Evolutionary conservation across 176 grass and related monocot species (phyloP).

Genomic region (Musa troglodytarum): DNA sequence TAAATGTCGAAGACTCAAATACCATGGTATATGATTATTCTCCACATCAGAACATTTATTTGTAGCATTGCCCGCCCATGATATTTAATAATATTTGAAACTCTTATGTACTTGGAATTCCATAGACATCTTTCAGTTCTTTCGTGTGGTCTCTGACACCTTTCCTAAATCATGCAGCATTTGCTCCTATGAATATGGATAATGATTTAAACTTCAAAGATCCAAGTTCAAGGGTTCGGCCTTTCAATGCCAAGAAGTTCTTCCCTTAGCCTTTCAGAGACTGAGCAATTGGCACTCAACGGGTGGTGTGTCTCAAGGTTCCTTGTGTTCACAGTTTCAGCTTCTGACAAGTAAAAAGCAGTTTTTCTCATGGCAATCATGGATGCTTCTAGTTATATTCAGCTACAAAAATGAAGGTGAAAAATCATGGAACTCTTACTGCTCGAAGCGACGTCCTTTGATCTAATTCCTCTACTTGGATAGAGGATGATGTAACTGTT

Average conservation of each 20-base stretch:
- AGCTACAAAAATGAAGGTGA: too few species aligned
- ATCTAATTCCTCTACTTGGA: too few species aligned
- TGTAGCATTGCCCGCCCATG: not conserved
- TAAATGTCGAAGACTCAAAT: not conserved
- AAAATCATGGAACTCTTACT: too few species aligned
- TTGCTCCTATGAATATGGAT: slow-evolving; percentile 25
- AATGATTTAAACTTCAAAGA: not conserved
- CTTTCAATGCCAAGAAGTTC: slow-evolving; percentile 1
- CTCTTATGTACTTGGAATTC: not conserved
- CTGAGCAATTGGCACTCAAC: not conserved
- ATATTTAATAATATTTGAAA: not conserved
- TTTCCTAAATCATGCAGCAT: slow-evolving; percentile 30
- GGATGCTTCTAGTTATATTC: not conserved
- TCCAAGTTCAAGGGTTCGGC: not conserved
- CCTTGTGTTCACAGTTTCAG: not conserved
- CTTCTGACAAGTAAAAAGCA: not conserved
- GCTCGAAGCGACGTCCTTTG: too few species aligned
- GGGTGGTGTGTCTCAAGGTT: not conserved
- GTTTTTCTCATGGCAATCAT: not conserved
- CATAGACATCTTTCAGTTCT: not conserved
- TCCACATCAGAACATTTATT: not conserved
- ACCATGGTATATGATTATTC: not conserved
- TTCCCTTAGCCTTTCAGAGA: not conserved
- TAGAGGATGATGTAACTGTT: too few species aligned
- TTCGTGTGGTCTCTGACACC: not conserved